Evolutionary conservation across 768 basidiomycete genomes (phyloP), one percentile per base, ranked within the genome.

Genomic region (Kwoniella bestiolae): DNA sequence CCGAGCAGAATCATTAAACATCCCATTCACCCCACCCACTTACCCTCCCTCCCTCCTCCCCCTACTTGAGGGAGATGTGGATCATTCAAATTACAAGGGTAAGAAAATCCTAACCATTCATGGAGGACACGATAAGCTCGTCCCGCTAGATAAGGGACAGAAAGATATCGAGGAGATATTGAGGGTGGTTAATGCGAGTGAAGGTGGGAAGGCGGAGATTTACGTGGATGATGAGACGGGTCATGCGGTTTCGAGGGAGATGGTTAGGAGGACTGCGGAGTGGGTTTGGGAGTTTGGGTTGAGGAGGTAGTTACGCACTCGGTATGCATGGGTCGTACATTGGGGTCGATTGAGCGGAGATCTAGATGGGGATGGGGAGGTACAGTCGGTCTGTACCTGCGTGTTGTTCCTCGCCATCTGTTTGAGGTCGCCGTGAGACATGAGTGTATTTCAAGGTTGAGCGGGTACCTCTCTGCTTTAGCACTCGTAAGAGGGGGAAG

Each of bases 41-140:
- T 85, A 90, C 60, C 90, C 91, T 0, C 79, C 81, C 12, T 83
- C 85, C 14, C 67, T 82, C 14, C 35, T 32, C 16, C 38, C 65
- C 2, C 51, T 87, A 46, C 82, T 91, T n/a, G 80, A 86, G 4
- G 86, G 84, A 67, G 72, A 80, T 12, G 78, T 83, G 21, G 66
- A 62, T 5, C 50, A 47, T 2, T 64, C 69, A 9, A 86, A 88
- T 1, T 92, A 90, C 77, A 63, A 84, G 3, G 88, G 87, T 0
- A 92, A 91, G 83, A 86, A 87, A 72, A 84, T 94, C 14, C 83
- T 94, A 5, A 87, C 90, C 2, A 79, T 94, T 3, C 87, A 87
- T 0, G 91, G 91, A 0, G 85, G 70, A 60, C 83, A 81, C 23
- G 91, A 94, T 79, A 80, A 73, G 46, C 72, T 90, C 16, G 91